A percentile compares a stretch with the other conserved stretches of the same genome.
phyloP scores from a whole-genome alignment of 2,329 filamentous ascomycete genomes.

The Talaromyces rugulosus region DNA sequence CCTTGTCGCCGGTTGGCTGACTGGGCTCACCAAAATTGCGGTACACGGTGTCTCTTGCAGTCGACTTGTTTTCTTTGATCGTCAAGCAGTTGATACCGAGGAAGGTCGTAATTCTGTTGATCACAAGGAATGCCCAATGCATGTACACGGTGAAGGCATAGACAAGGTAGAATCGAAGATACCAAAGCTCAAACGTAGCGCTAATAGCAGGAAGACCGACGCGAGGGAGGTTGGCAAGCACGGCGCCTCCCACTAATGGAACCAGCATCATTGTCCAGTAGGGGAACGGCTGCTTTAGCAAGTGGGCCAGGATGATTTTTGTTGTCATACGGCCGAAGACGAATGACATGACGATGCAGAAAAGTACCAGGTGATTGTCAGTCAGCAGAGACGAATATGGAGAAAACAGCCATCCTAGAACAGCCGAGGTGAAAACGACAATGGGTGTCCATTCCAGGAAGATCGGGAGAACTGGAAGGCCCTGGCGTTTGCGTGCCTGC shows the following conservation, averaged over 20 bases:
- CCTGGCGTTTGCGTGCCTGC: constrained; percentile 65
- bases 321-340: constrained; percentile 98
- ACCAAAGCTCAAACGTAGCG: constrained; percentile 66
- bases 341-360: constrained; percentile 91
- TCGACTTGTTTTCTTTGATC: constrained; percentile 51
- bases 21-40: constrained; percentile 29
- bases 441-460: constrained; percentile 95
- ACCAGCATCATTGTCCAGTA: constrained; percentile 92
- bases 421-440: constrained; percentile 69
- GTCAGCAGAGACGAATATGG: constrained; percentile 76
- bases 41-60: constrained; percentile 32
- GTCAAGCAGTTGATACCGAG: constrained; percentile 93
- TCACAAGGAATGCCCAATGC: constrained; percentile 87
- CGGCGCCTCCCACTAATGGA: constrained; percentile 78
- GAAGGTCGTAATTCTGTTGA: constrained; percentile 85
- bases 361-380: constrained; percentile 85
- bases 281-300: constrained; percentile 90
- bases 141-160: constrained; percentile 85
- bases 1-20: neutral
- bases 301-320: constrained; percentile 95
- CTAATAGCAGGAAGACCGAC: constrained; percentile 67
- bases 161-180: constrained; percentile 77
- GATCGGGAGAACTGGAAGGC: constrained; percentile 72
- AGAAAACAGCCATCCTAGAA: constrained; percentile 81
- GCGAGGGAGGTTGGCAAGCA: constrained; percentile 76